phyloP scores from a whole-genome alignment of 352 stramenopile species.

The Saprolegnia diclina region DNA sequence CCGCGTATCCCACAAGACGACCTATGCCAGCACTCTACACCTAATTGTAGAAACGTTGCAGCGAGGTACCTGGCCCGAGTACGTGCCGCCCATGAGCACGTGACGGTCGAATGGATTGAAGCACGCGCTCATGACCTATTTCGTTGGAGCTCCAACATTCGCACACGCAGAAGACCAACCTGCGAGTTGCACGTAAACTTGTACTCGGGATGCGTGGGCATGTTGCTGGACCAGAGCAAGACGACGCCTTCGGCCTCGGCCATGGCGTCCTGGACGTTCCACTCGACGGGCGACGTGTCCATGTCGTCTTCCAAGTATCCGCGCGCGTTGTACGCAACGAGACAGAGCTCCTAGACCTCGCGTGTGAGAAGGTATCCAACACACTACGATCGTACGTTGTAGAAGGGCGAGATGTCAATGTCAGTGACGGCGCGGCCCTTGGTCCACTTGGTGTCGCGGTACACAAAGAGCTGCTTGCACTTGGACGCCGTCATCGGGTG shows the following conservation, averaged over 20 bases:
- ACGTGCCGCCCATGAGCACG: constrained; percentile 79
- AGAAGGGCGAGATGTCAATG: constrained; percentile 78
- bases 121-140: constrained; percentile 63
- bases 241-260: constrained; percentile 76
- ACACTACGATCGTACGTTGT: constrained; percentile 64
- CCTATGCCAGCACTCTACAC: constrained; percentile 14
- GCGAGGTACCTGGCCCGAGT: constrained; percentile 52
- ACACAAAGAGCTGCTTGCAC: constrained; percentile 65
- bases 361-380: not conserved
- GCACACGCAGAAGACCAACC: not conserved
- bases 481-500: constrained; percentile 41
- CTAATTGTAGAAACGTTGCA: not conserved
- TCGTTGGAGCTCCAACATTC: not conserved
- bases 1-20: constrained; percentile 83
- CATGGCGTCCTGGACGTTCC: constrained; percentile 67
- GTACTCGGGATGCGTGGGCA: constrained; percentile 75
- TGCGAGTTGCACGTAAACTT: constrained; percentile 84
- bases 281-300: constrained; percentile 35
- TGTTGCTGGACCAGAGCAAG: constrained; percentile 77
- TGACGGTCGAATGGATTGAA: constrained; percentile 85
- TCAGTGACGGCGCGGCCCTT: constrained; percentile 75
- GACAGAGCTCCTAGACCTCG: constrained; percentile 21
- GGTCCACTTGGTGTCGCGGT: constrained; percentile 76
- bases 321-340: constrained; percentile 26
- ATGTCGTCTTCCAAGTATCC: constrained; percentile 31